These are phyloP conservation scores for Saprolegnia diclina DNA, from an alignment of 352 stramenopile species.

Conservation along the genomic window DNA sequence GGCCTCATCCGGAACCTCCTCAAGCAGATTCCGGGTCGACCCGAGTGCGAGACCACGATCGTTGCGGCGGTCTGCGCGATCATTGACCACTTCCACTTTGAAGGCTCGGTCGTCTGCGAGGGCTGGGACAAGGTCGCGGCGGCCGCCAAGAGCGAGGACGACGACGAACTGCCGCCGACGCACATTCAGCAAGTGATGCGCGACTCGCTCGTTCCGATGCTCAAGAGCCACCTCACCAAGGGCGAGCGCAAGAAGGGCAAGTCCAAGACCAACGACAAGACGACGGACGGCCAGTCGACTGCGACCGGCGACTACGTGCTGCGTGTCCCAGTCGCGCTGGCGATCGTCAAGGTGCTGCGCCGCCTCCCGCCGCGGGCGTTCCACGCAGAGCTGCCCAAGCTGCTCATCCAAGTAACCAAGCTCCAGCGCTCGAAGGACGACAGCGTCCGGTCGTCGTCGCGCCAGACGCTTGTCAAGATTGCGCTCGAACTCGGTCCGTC, in stretches of 20 bases:
- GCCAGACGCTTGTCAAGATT: conserved; percentile 93
- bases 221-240: conserved; percentile 83
- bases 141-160: conserved; percentile 27
- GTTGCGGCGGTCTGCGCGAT: conserved; percentile 90
- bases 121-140: conserved; percentile 22
- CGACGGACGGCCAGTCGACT: conserved; percentile 37
- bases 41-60: conserved; percentile 89
- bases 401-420: conserved; percentile 89
- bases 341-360: conserved; percentile 95
- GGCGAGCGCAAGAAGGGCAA: conserved; percentile 76
- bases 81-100: conserved; percentile 96
- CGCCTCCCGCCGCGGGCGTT: conserved; percentile 88
- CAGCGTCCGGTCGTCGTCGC: conserved; percentile 85
- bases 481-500: conserved; percentile 80
- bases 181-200: conserved; percentile 78
- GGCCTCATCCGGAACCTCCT: conserved; percentile 87
- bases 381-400: conserved; percentile 89
- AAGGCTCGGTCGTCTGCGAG: conserved; percentile 34
- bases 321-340: conserved; percentile 90
- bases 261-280: conserved; percentile 31
- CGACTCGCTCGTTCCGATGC: conserved; percentile 74
- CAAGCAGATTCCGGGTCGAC: conserved; percentile 87
- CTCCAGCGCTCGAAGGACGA: conserved; percentile 90
- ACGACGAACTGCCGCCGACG: conserved; percentile 32
- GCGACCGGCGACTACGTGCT: conserved; percentile 58